A percentile compares a stretch with the other conserved stretches of the same genome.
Evolutionary conservation across 116 monocot species (phyloP).

Genomic region (Trichopus zeylanicus): DNA sequence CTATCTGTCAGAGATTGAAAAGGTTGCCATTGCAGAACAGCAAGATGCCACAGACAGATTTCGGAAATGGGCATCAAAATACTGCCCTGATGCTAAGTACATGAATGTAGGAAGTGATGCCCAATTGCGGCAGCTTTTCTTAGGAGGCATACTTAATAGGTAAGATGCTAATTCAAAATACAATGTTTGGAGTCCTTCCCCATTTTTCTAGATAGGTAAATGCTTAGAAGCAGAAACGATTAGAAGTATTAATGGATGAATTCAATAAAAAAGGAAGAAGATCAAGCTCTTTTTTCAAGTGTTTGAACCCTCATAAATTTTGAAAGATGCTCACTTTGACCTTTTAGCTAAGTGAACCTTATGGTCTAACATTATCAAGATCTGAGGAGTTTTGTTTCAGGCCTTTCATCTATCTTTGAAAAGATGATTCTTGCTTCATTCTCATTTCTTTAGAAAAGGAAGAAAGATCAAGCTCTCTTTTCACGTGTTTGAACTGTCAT

Average conservation of each 20-base stretch:
- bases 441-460: too few species aligned
- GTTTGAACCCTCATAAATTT: not conserved
- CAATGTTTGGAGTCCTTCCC: too few species aligned
- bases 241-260: too few species aligned
- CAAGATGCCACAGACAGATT: slow-evolving; percentile 65
- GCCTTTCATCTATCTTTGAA: too few species aligned
- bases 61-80: slow-evolving; percentile 74
- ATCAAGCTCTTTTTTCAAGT: not conserved
- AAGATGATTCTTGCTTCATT: too few species aligned
- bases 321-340: not conserved
- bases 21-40: slow-evolving; percentile 66
- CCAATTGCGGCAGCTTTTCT: slow-evolving; percentile 85
- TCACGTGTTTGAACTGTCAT: too few species aligned
- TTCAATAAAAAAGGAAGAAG: too few species aligned
- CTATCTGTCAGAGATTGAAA: slow-evolving; percentile 71
- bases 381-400: too few species aligned
- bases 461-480: not conserved
- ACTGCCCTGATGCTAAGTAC: slow-evolving; percentile 79
- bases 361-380: not conserved
- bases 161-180: too few species aligned
- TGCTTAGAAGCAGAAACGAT: too few species aligned
- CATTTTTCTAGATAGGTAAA: too few species aligned
- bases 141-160: slow-evolving; percentile 76
- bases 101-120: slow-evolving; percentile 98
- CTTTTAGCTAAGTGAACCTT: not conserved